phyloP scores from a whole-genome alignment of 805 yeast genomes.

The Myxozyma monticola region DNA sequence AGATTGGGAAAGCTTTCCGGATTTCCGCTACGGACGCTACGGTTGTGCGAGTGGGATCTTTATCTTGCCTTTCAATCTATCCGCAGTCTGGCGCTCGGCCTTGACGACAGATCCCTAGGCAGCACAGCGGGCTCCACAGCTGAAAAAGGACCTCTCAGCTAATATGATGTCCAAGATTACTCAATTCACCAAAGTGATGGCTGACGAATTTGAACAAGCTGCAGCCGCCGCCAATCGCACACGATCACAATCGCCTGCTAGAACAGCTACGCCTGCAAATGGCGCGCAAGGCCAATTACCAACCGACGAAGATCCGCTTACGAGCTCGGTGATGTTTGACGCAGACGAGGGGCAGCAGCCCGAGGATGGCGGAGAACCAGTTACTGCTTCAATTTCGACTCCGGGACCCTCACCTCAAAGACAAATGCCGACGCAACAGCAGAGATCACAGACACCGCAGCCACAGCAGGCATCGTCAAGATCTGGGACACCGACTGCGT shows the following conservation, averaged over 20 bases:
- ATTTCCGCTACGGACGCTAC: too few species aligned
- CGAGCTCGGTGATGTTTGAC: slow-evolving; percentile 7
- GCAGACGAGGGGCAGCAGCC: slow-evolving; percentile 1
- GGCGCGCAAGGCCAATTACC: not conserved
- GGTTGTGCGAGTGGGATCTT: too few species aligned
- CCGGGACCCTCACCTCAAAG: not conserved
- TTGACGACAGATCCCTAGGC: too few species aligned
- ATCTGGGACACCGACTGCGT: not conserved
- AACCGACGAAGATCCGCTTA: not conserved
- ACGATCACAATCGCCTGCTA: slow-evolving; percentile 50
- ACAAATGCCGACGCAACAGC: not conserved
- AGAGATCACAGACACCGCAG: not conserved
- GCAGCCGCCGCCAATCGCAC: slow-evolving; percentile 37
- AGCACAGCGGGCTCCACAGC: too few species aligned
- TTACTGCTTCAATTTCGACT: not conserved
- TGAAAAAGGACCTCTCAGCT: too few species aligned
- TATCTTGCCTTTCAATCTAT: too few species aligned
- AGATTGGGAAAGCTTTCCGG: too few species aligned
- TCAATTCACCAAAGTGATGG: slow-evolving; percentile 61
- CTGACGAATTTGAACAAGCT: slow-evolving; percentile 58
- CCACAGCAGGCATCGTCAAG: slow-evolving; percentile 3
- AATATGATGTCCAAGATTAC: slow-evolving; percentile 58
- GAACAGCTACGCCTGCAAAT: not conserved
- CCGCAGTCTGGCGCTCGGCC: too few species aligned
- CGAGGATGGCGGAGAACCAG: slow-evolving; percentile 4